Conservation (phyloP, 116 monocot species). For the Papilionanthe hybrid region DNA sequence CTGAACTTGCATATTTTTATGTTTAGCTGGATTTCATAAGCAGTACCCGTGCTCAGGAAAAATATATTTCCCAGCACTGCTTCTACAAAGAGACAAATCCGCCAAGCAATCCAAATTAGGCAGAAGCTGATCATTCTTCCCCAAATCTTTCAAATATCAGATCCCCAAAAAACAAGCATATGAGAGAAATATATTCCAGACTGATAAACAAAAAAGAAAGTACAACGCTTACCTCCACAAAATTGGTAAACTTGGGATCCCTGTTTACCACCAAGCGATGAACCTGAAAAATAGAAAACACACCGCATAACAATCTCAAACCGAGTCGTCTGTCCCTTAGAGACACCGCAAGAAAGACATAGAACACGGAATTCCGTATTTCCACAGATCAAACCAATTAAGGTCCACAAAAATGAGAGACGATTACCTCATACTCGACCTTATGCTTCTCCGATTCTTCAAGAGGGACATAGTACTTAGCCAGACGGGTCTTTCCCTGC, state of each 20-base stretch:
- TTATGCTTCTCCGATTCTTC: slow-evolving; percentile 99
- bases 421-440: slow-evolving; percentile 85
- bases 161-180: not conserved
- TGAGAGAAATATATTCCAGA: not conserved
- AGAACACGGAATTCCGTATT: not conserved
- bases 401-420: not conserved
- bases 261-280: slow-evolving; percentile 91
- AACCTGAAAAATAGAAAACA: slow-evolving; percentile 45
- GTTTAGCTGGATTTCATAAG: not conserved
- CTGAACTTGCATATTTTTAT: no score
- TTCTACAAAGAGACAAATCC: not conserved
- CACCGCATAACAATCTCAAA: not conserved
- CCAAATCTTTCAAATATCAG: not conserved
- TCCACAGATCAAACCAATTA: not conserved
- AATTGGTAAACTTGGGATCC: slow-evolving; percentile 98
- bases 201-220: not conserved
- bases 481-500: slow-evolving; percentile 98
- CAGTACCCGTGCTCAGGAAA: not conserved
- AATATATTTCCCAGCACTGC: not conserved
- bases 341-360: not conserved
- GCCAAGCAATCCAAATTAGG: not conserved
- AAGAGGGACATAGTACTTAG: slow-evolving; percentile 92
- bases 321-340: not conserved
- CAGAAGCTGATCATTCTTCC: not conserved
- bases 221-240: slow-evolving; percentile 65